Percentiles rank a stretch among this genome's conserved stretches.
Evolutionary conservation across 495 filamentous ascomycete genomes (phyloP).

Genomic region (Penicillium fimorum): DNA sequence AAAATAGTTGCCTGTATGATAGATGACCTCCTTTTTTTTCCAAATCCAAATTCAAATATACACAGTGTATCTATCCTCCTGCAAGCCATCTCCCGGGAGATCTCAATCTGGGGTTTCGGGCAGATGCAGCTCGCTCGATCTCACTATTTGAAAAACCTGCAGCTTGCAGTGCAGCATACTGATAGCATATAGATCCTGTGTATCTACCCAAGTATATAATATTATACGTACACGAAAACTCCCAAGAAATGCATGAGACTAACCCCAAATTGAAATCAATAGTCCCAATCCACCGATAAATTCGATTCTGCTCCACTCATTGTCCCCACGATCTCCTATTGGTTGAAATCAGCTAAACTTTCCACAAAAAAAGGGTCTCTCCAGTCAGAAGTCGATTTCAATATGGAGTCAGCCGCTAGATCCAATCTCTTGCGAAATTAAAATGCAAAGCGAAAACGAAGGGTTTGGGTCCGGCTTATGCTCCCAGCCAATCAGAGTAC

Average conservation of each 20-base stretch:
- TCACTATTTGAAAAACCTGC: background rate
- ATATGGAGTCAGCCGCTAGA: background rate
- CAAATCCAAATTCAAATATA: background rate
- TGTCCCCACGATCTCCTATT: background rate
- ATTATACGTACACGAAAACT: background rate
- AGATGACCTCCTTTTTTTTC: background rate
- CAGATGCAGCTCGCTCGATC: constrained; percentile 1
- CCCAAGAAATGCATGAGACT: background rate
- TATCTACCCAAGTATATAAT: background rate
- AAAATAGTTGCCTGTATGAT: background rate
- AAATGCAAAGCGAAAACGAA: background rate
- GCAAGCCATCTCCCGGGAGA: constrained; percentile 6
- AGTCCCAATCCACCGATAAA: background rate
- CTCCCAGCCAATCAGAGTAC: background rate
- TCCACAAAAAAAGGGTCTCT: constrained; percentile 2
- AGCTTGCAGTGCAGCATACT: background rate
- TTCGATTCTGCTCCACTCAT: constrained; percentile 2
- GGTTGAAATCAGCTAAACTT: background rate
- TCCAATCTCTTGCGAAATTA: background rate
- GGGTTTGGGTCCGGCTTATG: background rate
- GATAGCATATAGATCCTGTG: background rate
- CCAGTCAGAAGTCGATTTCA: background rate
- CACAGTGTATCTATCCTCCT: background rate
- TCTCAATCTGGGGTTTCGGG: constrained; percentile 7
- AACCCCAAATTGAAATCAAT: background rate